Base-by-base conservation (phyloP, 169 alveolate genomes). In the Cryptosporidium muris region DNA sequence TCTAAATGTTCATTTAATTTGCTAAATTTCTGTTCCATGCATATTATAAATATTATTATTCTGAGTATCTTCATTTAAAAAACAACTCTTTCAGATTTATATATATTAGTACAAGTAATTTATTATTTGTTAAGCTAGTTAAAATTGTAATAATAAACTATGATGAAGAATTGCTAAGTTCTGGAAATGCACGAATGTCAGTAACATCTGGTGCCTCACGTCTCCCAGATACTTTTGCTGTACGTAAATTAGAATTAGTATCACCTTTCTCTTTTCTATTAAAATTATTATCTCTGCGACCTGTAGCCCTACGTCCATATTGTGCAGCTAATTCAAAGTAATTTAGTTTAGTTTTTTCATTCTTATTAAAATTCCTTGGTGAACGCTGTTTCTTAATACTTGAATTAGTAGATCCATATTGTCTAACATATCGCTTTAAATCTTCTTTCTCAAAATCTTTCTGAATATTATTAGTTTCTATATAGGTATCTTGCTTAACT, bases 171-270 rank as follows among this genome's bases (percentile, higher is more conserved):
- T 74, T 56, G 14, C 85, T 68, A 47, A 74, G 36, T n/a, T 34
- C 67, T 11, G 85, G 85, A 64, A 74, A 74, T 45, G 63, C 85
- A 36, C 85, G 54, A 12, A 68, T 74, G 25, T 74, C 85, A 5
- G 85, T 25, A 12, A 74, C 85, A 14, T 74, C 85, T 16, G 85
- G 85, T n/a, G 85, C 85, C 56, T 74, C 85, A 36, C 85, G 54
- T 74, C 49, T 74, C 2, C 63, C 74, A 40, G 54, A 68, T 56
- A 74, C 16, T 11, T 38, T 74, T 8, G 8, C 14, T 2, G 51
- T 47, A 37, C 34, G 14, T 25, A 25, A 25, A 9, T 53, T 6
- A 38, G 16, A 51, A 34, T 38, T 74, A 43, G 54, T 66, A 2
- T 74, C 51, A n/a, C 14, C 43, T 38, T 40, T 74, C 34, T 45